Percentiles rank a stretch among this genome's conserved stretches.
Conservation (phyloP, 805 yeast genomes). For the Cyberlindnera meyerae region DNA sequence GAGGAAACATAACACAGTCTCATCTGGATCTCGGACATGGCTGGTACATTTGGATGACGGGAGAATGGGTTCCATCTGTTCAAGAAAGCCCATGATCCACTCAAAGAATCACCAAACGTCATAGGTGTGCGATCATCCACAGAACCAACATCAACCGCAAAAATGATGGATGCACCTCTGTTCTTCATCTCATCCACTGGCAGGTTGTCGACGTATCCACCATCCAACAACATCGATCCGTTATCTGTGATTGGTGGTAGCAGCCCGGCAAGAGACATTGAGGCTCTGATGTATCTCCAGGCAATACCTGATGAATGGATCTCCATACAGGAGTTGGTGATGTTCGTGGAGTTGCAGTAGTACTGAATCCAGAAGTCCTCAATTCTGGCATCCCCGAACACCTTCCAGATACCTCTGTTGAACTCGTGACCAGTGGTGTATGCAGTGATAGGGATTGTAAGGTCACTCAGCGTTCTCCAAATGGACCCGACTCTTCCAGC, state of each 20-base stretch:
- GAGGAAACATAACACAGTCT: constrained; percentile 92
- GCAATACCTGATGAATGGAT: constrained; percentile 88
- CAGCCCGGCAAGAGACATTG: constrained; percentile 93
- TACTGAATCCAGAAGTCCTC: constrained; percentile 94
- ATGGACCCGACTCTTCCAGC: constrained; percentile 74
- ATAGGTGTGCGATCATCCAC: constrained; percentile 87
- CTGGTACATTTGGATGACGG: constrained; percentile 80
- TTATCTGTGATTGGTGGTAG: constrained; percentile 84
- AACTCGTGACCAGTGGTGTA: constrained; percentile 97
- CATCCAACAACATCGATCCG: constrained; percentile 91
- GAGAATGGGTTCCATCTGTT: constrained; percentile 91
- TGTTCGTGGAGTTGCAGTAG: constrained; percentile 89
- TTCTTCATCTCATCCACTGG: constrained; percentile 91
- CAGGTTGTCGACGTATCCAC: constrained; percentile 91
- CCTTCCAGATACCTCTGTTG: constrained; percentile 96
- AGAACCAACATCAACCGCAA: constrained; percentile 96
- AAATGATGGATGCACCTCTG: constrained; percentile 77
- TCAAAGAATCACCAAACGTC: constrained; percentile 87
- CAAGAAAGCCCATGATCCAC: constrained; percentile 86
- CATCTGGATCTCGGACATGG: constrained; percentile 91
- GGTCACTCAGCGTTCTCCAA: constrained; percentile 80
- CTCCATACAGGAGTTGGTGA: constrained; percentile 93
- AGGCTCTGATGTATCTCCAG: constrained; percentile 93
- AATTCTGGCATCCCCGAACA: constrained; percentile 85
- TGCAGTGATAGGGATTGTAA: constrained; percentile 91